These are phyloP conservation scores for Barnettozyma salicaria DNA, from an alignment of 805 yeast genomes.

Conservation along the genomic window DNA sequence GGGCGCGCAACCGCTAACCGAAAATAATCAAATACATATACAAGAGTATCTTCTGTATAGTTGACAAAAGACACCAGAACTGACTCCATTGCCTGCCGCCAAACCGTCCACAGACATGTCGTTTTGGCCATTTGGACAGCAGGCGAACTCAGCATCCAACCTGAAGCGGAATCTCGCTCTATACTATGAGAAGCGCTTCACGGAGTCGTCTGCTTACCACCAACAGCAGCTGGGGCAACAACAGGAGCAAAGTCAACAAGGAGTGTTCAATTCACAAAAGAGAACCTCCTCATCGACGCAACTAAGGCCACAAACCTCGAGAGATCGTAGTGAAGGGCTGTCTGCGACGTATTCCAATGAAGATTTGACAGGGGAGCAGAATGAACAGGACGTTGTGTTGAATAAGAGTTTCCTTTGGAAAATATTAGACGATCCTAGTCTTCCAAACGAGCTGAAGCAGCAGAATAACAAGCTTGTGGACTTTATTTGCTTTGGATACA, in stretches of 20 bases:
- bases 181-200: constrained; percentile 28
- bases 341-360: constrained; percentile 4
- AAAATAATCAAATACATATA: too few species aligned
- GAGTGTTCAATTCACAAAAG: neutral
- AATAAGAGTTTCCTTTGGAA: constrained; percentile 31
- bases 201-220: constrained; percentile 1
- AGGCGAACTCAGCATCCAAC: constrained; percentile 28
- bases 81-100: neutral
- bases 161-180: constrained; percentile 36
- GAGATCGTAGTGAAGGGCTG: neutral
- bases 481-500: constrained; percentile 42
- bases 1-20: too few species aligned
- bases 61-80: too few species aligned
- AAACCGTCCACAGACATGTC: constrained; percentile 28
- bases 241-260: neutral
- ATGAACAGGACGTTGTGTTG: constrained; percentile 10
- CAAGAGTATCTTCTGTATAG: too few species aligned
- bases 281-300: neutral
- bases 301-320: neutral
- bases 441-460: constrained; percentile 32
- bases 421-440: constrained; percentile 32
- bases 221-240: constrained; percentile 11
- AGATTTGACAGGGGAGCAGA: constrained; percentile 2
- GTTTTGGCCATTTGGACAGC: constrained; percentile 41
- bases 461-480: constrained; percentile 43